Base-by-base conservation (phyloP, 163 green algal genomes). In the Scenedesmus sp. region DNA sequence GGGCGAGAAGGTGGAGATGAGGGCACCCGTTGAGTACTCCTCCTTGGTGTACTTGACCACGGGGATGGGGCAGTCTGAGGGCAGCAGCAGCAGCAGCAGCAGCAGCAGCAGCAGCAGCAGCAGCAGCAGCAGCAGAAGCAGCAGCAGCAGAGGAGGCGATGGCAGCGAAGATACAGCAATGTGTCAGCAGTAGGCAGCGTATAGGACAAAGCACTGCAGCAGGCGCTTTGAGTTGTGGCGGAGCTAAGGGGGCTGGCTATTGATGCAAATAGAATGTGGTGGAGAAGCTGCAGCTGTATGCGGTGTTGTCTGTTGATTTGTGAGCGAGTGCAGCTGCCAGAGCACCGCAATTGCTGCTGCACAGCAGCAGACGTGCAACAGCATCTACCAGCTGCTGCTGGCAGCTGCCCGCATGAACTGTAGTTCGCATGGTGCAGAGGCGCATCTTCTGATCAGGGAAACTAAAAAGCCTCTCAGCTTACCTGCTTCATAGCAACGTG, bases 51-150 rank as follows among this genome's bases (percentile, higher is more conserved):
- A 92, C 3, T 73, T 88, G 20, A 88, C n/a, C 4, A 59, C 85
- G 34, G 83, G 13, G 3, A 92, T 52, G 26, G 88, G 88, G 34
- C 88, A 92, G 62, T 76, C 88, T 88, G 88, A 77, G 83, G 73
- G 87, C 2, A 18, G n/a, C 46, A 90, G 79, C 2, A 84, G 18
- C 76, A 84, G 74, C n/a, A 83, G 74, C 74, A 83, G 74, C 26
- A 56, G 74, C 74, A 46, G n/a, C 74, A 57, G 57, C 0, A 84
- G 18, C 3, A 84, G 74, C n/a, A 83, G 74, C 1, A 83, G 74
- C 26, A 56, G 74, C 74, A 46, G n/a, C 74, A 56, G n/a, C 1
- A 55, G 67, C 15, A 79, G 67, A 15, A 79, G 20, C 67, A 62
- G 54, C 55, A n/a, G 81, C 34, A 62, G 16, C 18, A 86, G 52